Percentiles rank a stretch among this genome's conserved stretches.
phyloP scores from a whole-genome alignment of 495 filamentous ascomycete genomes.

The Lindgomyces ingoldianus region DNA sequence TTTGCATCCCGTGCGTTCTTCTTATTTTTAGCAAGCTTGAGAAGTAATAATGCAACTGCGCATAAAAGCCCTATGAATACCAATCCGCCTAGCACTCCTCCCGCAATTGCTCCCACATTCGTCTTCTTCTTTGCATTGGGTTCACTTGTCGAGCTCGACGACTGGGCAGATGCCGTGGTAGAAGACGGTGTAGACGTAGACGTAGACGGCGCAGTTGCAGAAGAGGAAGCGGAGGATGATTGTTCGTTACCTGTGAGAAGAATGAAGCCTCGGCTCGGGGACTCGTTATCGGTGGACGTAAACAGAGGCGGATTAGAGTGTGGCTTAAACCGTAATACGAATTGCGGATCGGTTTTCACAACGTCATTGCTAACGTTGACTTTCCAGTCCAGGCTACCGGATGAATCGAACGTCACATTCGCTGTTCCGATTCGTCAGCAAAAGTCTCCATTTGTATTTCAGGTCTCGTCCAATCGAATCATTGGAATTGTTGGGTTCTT shows the following conservation, averaged over 20 bases:
- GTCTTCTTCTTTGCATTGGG: not conserved
- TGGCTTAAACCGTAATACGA: not conserved
- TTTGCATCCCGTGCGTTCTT: not conserved
- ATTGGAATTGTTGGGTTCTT: not conserved
- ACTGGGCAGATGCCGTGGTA: not conserved
- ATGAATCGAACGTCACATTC: not conserved
- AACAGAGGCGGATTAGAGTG: not conserved
- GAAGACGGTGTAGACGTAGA: not conserved
- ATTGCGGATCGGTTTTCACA: not conserved
- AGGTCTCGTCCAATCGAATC: not conserved
- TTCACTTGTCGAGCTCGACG: not conserved
- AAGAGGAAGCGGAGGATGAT: not conserved
- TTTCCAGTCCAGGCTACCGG: slow-evolving; percentile 2
- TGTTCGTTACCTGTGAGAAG: not conserved
- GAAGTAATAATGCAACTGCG: not conserved
- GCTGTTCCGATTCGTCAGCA: not conserved
- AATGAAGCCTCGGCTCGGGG: not conserved
- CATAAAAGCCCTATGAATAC: not conserved
- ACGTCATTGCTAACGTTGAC: not conserved
- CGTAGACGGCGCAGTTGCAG: not conserved
- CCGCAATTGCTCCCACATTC: slow-evolving; percentile 3
- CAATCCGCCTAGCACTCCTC: not conserved
- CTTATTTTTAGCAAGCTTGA: not conserved
- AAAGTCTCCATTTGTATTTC: not conserved
- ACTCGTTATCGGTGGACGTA: not conserved